Conservation (phyloP, 2,329 filamentous ascomycete genomes). For the Metarhizium anisopliae region DNA sequence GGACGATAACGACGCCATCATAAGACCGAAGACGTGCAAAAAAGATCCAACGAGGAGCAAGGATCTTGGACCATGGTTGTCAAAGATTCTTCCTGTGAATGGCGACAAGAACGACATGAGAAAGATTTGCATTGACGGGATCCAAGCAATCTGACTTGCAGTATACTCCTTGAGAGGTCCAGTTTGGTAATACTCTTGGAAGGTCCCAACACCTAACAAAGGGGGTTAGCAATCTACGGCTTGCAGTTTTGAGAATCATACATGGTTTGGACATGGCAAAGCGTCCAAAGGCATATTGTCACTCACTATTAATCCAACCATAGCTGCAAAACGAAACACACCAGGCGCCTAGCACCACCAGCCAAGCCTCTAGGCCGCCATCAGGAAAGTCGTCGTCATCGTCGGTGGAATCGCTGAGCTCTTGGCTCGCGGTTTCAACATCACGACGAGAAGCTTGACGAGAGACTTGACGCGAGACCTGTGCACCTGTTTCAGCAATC, state of each 20-base stretch:
- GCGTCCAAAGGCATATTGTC: background rate
- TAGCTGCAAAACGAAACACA: slow-evolving; percentile 26
- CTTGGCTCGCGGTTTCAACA: background rate
- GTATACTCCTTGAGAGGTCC: slow-evolving; percentile 38
- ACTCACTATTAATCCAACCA: slow-evolving; percentile 17
- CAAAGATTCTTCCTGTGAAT: slow-evolving; percentile 33
- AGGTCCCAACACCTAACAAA: slow-evolving; percentile 34
- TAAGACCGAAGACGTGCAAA: slow-evolving; percentile 47
- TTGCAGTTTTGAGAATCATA: background rate
- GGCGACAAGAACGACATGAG: background rate
- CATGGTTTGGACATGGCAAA: background rate
- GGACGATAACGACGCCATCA: slow-evolving; percentile 7
- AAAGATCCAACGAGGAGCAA: slow-evolving; percentile 44
- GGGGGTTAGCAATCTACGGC: slow-evolving; percentile 1
- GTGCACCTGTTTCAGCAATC: slow-evolving; percentile 2
- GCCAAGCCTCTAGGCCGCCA: slow-evolving; percentile 22
- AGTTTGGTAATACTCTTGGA: slow-evolving; percentile 49
- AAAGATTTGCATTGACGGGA: slow-evolving; percentile 42
- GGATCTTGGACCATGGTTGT: slow-evolving; percentile 51
- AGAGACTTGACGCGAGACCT: slow-evolving; percentile 4
- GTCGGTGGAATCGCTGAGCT: background rate
- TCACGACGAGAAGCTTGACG: slow-evolving; percentile 2
- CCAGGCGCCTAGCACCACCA: slow-evolving; percentile 25
- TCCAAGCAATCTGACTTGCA: slow-evolving; percentile 51
- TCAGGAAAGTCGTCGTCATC: slow-evolving; percentile 11